Conservation (phyloP, 148 eudicot genomes). For the Rhododendron griersonianum region DNA sequence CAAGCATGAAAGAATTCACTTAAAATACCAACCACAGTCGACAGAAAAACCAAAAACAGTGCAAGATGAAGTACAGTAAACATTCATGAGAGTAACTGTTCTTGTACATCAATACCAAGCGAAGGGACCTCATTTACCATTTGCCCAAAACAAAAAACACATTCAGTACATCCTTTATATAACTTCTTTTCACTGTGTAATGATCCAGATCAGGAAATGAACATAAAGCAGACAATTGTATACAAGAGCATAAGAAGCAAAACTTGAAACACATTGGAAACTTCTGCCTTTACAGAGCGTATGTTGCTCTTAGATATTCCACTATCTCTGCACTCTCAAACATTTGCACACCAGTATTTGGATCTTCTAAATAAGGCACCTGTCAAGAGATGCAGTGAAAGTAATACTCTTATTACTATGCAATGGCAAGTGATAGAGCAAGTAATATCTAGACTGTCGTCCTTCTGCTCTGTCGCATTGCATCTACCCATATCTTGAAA, state of each 20-base stretch:
- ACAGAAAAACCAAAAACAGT: background rate
- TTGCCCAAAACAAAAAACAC: background rate
- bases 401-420: background rate
- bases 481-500: background rate
- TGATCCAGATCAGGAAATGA: background rate
- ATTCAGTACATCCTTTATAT: background rate
- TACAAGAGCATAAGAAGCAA: background rate
- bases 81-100: background rate
- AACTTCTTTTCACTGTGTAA: too few relatives aligned
- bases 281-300: conserved; percentile 42
- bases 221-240: background rate
- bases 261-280: conserved; percentile 6
- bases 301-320: conserved; percentile 83
- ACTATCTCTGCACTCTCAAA: conserved; percentile 94
- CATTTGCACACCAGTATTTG: conserved; percentile 91
- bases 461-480: background rate
- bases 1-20: background rate
- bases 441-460: background rate
- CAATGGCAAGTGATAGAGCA: background rate
- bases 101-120: background rate
- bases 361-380: conserved; percentile 94
- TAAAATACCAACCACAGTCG: background rate
- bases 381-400: conserved; percentile 21
- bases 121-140: background rate
- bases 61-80: background rate